Base-by-base conservation (phyloP, 1,139 yeast species). In the Groenewaldozyma sp. region DNA sequence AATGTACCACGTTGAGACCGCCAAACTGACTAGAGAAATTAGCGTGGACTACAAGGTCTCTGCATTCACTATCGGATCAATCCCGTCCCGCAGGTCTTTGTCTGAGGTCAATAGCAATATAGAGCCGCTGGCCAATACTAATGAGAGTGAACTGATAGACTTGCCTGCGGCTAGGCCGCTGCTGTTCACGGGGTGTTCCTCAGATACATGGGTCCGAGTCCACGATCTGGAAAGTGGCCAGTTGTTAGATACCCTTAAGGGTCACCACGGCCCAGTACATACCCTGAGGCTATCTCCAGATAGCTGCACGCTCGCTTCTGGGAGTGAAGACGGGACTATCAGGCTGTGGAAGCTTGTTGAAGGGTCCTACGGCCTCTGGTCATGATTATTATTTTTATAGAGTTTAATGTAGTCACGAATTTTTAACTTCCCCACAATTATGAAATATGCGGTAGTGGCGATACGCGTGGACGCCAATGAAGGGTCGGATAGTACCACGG, bases 301-400 rank as follows among this genome's bases (percentile, higher is more conserved):
- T 37, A 63, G 64, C 1, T 45, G 51, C 19, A 34, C 62, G 14
- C 53, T 71, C 46, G 86, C 82, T 0, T 74, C 84, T 0, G 87
- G 86, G 34, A 73, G 82, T 3, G 78, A 74, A 42, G 87, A 80
- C 52, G 86, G 86, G 9, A 62, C 79, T 2, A 78, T 79, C 14
- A 62, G 86, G 38, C 62, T 80, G 28, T 80, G 87, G 88, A 62
- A 62, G 40, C 49, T 52, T 18, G 46, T 42, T 3, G 37, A 45
- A 4, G 64, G 58, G 2, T 54, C 60, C 3, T 62, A 59, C 37
- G 67, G 67, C 2, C 45, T 62, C 29, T 62, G 67, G 67, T 24
- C 7, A 22, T 22, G 10, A 7, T 11, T 22, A 22, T 22, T 22
- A 11, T 11, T 7, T 22, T 7, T 22, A 22, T 22, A 22, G 7